Evolutionary conservation across 1,284 basidiomycete species (phyloP).

Genomic region (Anthracocystis walkeri): DNA sequence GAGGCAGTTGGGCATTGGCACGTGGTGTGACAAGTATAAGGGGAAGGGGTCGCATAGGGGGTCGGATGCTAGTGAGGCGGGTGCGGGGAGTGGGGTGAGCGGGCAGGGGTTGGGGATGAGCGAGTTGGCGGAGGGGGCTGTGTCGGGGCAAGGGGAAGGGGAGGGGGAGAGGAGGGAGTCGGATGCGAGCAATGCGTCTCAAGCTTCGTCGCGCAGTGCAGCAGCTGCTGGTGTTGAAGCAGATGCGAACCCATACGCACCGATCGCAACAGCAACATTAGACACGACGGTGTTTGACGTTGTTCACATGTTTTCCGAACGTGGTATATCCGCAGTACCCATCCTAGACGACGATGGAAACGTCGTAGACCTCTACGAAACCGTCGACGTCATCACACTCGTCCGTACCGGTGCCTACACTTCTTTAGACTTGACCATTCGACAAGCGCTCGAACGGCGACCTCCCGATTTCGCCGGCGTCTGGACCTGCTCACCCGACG

Average conservation of each 20-base stretch:
- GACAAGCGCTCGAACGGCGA: slow-evolving; percentile 89
- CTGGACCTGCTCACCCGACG: slow-evolving; percentile 91
- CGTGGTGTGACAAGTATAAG: slow-evolving; percentile 76
- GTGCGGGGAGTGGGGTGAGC: slow-evolving; percentile 14
- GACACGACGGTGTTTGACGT: slow-evolving; percentile 96
- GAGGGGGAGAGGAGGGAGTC: slow-evolving; percentile 5
- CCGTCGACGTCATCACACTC: slow-evolving; percentile 88
- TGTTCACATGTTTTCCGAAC: slow-evolving; percentile 97
- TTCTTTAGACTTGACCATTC: slow-evolving; percentile 92
- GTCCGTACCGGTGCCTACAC: slow-evolving; percentile 95
- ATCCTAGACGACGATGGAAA: slow-evolving; percentile 93
- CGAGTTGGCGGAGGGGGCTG: slow-evolving; percentile 13
- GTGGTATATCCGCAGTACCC: slow-evolving; percentile 94
- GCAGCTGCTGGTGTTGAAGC: background rate
- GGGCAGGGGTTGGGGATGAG: slow-evolving; percentile 26
- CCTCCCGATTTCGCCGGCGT: slow-evolving; percentile 92
- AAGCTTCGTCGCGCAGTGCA: slow-evolving; percentile 1
- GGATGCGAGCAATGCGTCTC: slow-evolving; percentile 19
- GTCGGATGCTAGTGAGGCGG: slow-evolving; percentile 43
- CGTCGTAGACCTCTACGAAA: slow-evolving; percentile 97
- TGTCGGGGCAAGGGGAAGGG: background rate
- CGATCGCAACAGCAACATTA: slow-evolving; percentile 91
- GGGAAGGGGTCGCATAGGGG: slow-evolving; percentile 22
- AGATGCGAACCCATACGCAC: slow-evolving; percentile 76
- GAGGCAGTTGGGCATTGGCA: slow-evolving; percentile 90